Evolutionary conservation across 257 asterid species (phyloP), one percentile per base, ranked within the genome.

Genomic region (Ilex aquifolium): DNA sequence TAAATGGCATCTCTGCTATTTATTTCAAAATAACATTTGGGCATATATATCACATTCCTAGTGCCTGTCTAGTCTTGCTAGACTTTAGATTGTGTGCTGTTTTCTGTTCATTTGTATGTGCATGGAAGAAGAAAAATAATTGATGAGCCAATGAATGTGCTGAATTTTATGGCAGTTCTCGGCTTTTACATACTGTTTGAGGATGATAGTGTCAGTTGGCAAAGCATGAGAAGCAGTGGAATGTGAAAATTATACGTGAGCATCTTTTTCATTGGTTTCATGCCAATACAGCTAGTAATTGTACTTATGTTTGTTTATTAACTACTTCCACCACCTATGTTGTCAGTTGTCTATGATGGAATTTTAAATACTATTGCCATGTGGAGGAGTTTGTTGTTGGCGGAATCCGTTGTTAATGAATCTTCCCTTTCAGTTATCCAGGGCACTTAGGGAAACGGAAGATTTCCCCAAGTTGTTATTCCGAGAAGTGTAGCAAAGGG

Each of bases 181-280:
- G 99, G 97, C n/a, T 90, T 93, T 72, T 88, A 69, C 83, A 76
- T 93, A 78, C 95, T 97, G 10, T 93, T 93, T 65, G 99, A 90
- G 85, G 99, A 93, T 79, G 99, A 93, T 68, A 90, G 99, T 29
- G 92, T 93, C 71, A 93, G 74, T 93, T 95, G 36, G 96, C 97
- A 5, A 93, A 84, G 82, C 70, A 74, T 49, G 96, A 69, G 71
- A 90, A 88, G 82, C 97, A 93, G 78, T 93, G 97, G 99, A 93
- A 93, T 81, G 99, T 90, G 61, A 93, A 93, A 83, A 93, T 90
- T 60, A 93, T 93, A 62, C 90, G 99, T 93, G 50, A 71, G 97
- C 72, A 60, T 55, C 51, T 56, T 48, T 61, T 54, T 32, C 9
- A n/a, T 56, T 53, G 44, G 15, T 66, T 60, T 62, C 27, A 21